Evolutionary conservation across 768 basidiomycete genomes (phyloP), one percentile per base, ranked within the genome.

Genomic region (Agaricus subrufescens): DNA sequence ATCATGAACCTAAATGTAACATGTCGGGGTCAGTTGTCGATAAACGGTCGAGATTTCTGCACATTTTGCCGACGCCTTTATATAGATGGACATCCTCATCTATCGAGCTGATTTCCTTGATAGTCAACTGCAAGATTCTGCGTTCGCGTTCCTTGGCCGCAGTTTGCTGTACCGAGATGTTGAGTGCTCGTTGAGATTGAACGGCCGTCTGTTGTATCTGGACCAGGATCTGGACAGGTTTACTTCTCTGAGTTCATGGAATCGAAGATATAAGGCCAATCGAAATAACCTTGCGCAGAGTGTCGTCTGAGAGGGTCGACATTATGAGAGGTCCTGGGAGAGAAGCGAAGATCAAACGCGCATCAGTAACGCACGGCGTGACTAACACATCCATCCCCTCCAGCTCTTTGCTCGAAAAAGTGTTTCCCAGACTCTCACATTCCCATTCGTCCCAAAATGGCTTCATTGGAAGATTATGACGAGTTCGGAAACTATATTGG

Each of bases 401-500:
- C 55, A 25, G 25, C 26, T 25, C 7, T 49, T 44, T 19, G 4
- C n/a, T 49, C 38, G 39, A n/a, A 56, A 19, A 37, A 45, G 19
- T 49, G 30, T 7, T n/a, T 12, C 46, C 23, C 58, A 39, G 48
- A 56, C 27, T 57, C 34, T 53, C 50, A 31, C 48, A 57, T 50
- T 49, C 55, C 48, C 50, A 42, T 58, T 61, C 57, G 37, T 52
- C 54, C 52, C 55, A 45, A 60, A 58, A 76, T 77, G 75, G 75
- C 78, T 58, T 80, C 79, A 19, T 75, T 91, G 62, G 90, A 92
- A 64, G 90, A 92, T 68, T 92, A 92, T 65, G 90, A 92, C 65
- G 91, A 98, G 74, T 96, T 96, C 67, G 95, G 94, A 62, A 98
- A 97, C 79, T 97, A 98, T 73, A 95, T 98, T 68, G 95, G 94